phyloP scores from a whole-genome alignment of 192 early-diverging fungal species.

The Dissophora ornata region DNA sequence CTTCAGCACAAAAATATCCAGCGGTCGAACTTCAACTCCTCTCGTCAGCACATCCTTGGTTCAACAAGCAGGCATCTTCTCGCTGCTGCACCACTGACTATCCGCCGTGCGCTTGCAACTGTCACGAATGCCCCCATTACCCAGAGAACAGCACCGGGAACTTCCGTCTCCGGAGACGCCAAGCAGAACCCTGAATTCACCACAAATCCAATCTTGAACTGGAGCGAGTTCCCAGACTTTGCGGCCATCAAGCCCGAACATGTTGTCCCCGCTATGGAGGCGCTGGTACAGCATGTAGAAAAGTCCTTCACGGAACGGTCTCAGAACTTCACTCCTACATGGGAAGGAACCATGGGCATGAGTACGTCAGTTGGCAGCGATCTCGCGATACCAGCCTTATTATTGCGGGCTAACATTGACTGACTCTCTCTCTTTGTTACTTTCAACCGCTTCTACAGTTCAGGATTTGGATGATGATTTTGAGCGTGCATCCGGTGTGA shows the following conservation, averaged over 20 bases:
- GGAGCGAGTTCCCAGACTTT: constrained; percentile 66
- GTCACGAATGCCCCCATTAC: constrained; percentile 2
- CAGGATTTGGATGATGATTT: constrained; percentile 62
- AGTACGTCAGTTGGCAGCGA: constrained; percentile 35
- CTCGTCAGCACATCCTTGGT: too few species aligned
- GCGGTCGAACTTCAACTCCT: too few species aligned
- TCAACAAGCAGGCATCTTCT: not conserved
- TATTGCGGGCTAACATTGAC: too few species aligned
- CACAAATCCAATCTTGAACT: constrained; percentile 56
- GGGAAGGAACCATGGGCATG: constrained; percentile 65
- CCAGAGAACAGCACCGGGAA: not conserved
- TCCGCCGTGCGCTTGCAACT: constrained; percentile 44
- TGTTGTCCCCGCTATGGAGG: constrained; percentile 58
- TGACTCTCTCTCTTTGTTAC: too few species aligned
- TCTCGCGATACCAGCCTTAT: too few species aligned
- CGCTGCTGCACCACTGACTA: constrained; percentile 19
- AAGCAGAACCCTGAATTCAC: constrained; percentile 27
- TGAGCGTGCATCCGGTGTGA: constrained; percentile 59
- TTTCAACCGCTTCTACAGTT: constrained; percentile 35
- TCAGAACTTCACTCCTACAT: constrained; percentile 59
- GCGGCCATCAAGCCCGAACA: constrained; percentile 54
- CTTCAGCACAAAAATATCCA: too few species aligned
- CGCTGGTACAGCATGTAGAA: constrained; percentile 52
- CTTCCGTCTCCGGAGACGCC: not conserved
- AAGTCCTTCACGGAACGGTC: constrained; percentile 58